Evolutionary conservation across 1,284 basidiomycete genomes (phyloP).

Genomic region (Naganishia sp.): DNA sequence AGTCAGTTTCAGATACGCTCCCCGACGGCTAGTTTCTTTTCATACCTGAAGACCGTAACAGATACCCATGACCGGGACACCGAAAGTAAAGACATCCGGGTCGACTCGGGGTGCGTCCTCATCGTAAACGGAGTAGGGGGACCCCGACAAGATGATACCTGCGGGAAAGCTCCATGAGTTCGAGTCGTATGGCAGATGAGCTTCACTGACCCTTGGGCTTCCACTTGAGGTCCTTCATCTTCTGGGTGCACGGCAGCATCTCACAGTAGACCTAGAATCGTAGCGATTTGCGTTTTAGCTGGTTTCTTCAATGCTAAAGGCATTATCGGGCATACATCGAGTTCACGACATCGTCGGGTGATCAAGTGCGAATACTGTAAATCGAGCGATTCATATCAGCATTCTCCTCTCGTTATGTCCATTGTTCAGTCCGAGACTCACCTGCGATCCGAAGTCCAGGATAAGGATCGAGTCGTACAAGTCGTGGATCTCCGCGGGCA

Average conservation of each 20-base stretch:
- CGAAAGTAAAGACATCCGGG: constrained; percentile 86
- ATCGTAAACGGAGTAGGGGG: constrained; percentile 98
- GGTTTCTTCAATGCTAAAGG: not conserved
- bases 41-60: constrained; percentile 94
- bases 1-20: not conserved
- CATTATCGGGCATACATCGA: constrained; percentile 59
- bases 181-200: no score
- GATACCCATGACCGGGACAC: constrained; percentile 91
- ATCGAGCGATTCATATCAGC: not conserved
- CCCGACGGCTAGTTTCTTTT: constrained; percentile 7
- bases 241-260: constrained; percentile 94
- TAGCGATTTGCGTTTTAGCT: not conserved
- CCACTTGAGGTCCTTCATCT: constrained; percentile 85
- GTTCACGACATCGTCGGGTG: constrained; percentile 94
- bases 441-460: constrained; percentile 96
- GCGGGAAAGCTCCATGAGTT: constrained; percentile 3
- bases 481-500: constrained; percentile 69
- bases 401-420: constrained; percentile 26
- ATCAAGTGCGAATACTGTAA: constrained; percentile 94
- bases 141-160: constrained; percentile 98
- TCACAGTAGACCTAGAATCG: constrained; percentile 79
- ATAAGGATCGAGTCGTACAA: constrained; percentile 97
- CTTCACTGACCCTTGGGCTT: constrained; percentile 79
- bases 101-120: constrained; percentile 90
- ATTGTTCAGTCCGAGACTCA: constrained; percentile 50